Evolutionary conservation across 139 green algal species (phyloP).

Genomic region (Chlamydomonas applanata): DNA sequence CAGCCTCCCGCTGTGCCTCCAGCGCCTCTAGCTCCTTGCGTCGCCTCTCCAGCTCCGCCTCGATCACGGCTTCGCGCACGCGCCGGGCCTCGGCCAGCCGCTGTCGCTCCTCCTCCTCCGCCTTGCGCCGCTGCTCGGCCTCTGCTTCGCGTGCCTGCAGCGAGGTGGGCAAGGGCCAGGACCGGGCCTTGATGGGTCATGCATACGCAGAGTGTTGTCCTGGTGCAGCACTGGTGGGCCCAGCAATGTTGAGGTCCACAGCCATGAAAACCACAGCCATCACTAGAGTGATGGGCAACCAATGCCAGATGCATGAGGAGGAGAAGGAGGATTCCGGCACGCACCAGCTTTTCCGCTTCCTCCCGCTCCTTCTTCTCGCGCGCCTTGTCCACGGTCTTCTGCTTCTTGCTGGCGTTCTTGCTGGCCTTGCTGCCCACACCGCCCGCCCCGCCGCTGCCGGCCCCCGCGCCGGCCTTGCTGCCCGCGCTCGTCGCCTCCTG

Average conservation of each 20-base stretch:
- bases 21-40: conserved; percentile 56
- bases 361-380: conserved; percentile 27
- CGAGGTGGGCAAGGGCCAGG: not conserved
- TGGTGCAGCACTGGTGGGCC: too few species aligned
- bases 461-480: too few species aligned
- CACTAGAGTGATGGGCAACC: too few species aligned
- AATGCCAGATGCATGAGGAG: too few species aligned
- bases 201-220: too few species aligned
- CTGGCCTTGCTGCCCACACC: conserved; percentile 34
- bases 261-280: too few species aligned
- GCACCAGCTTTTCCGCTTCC: conserved; percentile 22
- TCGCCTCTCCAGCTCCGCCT: conserved; percentile 63
- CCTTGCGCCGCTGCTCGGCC: conserved; percentile 43
- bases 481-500: conserved; percentile 29
- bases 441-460: too few species aligned
- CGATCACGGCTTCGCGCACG: conserved; percentile 40
- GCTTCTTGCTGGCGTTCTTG: conserved; percentile 36
- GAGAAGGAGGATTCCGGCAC: too few species aligned
- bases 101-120: conserved; percentile 48
- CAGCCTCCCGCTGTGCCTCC: conserved; percentile 50
- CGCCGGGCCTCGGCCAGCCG: conserved; percentile 50
- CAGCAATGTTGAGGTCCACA: too few species aligned
- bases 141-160: conserved; percentile 35
- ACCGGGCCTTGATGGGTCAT: not conserved
- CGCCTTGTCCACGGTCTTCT: conserved; percentile 19